phyloP scores from a whole-genome alignment of 306 rosid species.

The Phaseolus lunatus region DNA sequence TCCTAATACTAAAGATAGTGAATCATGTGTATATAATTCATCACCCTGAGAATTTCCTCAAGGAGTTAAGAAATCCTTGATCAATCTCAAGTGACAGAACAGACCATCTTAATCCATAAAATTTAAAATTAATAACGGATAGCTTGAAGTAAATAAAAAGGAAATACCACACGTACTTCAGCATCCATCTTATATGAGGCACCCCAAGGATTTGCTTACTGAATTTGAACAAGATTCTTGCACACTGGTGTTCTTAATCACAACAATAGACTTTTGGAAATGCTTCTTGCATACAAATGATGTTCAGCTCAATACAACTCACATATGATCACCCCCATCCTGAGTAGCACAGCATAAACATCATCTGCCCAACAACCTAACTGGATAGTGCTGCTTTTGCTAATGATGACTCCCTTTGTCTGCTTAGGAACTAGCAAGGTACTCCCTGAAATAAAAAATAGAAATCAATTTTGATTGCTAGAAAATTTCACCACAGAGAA shows the following conservation, averaged over 20 bases:
- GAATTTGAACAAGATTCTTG: constrained; percentile 15
- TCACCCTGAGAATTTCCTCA: not conserved
- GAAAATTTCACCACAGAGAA: not conserved
- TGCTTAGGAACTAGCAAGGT: constrained; percentile 17
- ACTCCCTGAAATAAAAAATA: constrained; percentile 27
- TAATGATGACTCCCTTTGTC: constrained; percentile 34
- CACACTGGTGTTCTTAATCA: constrained; percentile 9
- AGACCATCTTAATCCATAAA: constrained; percentile 16
- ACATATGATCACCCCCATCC: constrained; percentile 10
- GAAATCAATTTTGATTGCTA: not conserved
- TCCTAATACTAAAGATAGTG: not conserved
- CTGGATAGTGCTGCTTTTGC: constrained; percentile 7
- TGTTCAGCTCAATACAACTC: constrained; percentile 22
- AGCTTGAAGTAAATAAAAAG: constrained; percentile 4
- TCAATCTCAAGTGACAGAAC: not conserved
- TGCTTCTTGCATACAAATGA: constrained; percentile 21
- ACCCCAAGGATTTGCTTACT: constrained; percentile 25
- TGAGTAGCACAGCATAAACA: constrained; percentile 25
- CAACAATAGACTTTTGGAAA: constrained; percentile 8
- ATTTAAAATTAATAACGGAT: not conserved
- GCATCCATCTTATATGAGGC: constrained; percentile 23
- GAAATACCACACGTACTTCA: constrained; percentile 41
- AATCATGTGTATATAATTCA: not conserved
- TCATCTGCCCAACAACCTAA: not conserved
- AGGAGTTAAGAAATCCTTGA: not conserved